A percentile compares a stretch with the other conserved stretches of the same genome.
phyloP scores from a whole-genome alignment of 148 eudicot species.

The Diospyros kaki region DNA sequence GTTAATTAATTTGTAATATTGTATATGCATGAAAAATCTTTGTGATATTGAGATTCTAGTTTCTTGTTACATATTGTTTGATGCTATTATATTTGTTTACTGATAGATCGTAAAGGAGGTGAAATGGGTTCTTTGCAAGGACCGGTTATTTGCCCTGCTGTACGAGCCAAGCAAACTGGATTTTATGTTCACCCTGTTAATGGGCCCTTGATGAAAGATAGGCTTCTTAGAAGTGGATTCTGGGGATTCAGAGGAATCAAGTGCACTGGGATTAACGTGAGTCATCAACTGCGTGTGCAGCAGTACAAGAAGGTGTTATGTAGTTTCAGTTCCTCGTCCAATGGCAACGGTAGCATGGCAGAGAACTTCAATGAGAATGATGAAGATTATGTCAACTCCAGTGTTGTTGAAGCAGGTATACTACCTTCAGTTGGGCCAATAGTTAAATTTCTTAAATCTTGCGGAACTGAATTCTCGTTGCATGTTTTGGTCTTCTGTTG shows the following conservation, averaged over 20 bases:
- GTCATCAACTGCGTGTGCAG: slow-evolving; percentile 22
- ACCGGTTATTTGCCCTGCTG: slow-evolving; percentile 61
- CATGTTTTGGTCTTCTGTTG: slow-evolving; percentile 4
- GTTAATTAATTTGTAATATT: background rate
- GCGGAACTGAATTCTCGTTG: background rate
- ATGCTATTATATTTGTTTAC: background rate
- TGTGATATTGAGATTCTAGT: background rate
- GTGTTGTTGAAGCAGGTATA: slow-evolving; percentile 89
- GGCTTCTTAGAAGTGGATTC: slow-evolving; percentile 44
- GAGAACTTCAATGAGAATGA: slow-evolving; percentile 71
- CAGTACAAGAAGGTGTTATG: slow-evolving; percentile 43
- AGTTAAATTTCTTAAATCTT: background rate
- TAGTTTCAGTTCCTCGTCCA: slow-evolving; percentile 78
- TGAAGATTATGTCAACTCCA: slow-evolving; percentile 79
- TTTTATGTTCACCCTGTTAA: slow-evolving; percentile 37
- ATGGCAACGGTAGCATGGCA: slow-evolving; percentile 85
- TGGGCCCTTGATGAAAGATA: slow-evolving; percentile 35
- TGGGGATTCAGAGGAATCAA: slow-evolving; percentile 45
- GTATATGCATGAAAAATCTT: background rate
- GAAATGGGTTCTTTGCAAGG: slow-evolving; percentile 79
- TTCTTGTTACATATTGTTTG: background rate
- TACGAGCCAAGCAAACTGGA: slow-evolving; percentile 58
- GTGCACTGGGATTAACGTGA: slow-evolving; percentile 25
- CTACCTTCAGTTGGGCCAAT: background rate
- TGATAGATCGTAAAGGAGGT: slow-evolving; percentile 12